These are phyloP conservation scores for Verticillium nubilum DNA, from an alignment of 2,329 filamentous ascomycete genomes.

Conservation along the genomic window DNA sequence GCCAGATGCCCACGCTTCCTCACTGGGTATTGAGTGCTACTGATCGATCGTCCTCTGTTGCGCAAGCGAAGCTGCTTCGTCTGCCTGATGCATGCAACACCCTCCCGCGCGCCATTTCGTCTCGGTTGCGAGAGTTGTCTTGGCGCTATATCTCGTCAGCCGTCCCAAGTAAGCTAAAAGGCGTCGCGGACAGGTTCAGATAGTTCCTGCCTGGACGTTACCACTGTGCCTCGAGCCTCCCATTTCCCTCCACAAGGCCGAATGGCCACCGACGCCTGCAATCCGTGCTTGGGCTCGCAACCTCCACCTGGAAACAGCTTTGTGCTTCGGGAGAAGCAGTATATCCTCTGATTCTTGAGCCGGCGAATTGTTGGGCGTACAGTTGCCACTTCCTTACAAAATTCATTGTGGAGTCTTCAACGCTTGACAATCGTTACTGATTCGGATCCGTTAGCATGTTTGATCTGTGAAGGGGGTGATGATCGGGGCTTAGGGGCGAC, in stretches of 20 bases:
- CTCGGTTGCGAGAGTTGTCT: conserved; percentile 8
- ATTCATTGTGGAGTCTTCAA: conserved; percentile 31
- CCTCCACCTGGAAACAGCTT: not conserved
- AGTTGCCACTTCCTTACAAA: conserved; percentile 15
- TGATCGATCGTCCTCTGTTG: not conserved
- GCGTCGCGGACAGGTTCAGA: not conserved
- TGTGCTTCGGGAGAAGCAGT: not conserved
- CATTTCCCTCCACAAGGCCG: not conserved
- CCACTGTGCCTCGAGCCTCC: not conserved
- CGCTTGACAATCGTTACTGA: conserved; percentile 59
- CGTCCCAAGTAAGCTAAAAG: not conserved
- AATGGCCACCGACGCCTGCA: not conserved
- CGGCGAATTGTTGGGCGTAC: not conserved
- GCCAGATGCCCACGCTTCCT: not conserved
- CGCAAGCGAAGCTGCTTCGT: not conserved
- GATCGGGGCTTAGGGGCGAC: conserved; percentile 23
- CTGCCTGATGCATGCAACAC: not conserved
- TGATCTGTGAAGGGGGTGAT: not conserved
- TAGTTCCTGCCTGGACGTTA: not conserved
- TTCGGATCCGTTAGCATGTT: not conserved
- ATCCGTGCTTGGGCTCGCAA: not conserved
- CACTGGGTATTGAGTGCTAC: not conserved
- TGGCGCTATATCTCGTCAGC: conserved; percentile 1
- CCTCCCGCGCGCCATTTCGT: conserved; percentile 2
- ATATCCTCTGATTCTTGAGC: not conserved